Conservation (phyloP, 148 eudicot genomes). For the Rhododendron ovatum region DNA sequence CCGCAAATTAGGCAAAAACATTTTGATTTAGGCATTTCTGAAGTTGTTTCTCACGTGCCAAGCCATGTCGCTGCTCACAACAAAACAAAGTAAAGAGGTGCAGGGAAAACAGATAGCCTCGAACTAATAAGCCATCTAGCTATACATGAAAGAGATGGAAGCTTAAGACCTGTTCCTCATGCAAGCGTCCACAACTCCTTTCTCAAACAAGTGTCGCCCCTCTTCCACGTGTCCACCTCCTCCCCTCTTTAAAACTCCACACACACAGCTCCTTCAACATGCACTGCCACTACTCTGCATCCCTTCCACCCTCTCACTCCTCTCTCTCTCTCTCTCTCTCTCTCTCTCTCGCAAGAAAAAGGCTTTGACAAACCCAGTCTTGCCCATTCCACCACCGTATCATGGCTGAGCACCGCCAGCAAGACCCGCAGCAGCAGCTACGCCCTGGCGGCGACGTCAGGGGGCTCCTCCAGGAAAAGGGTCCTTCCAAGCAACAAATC, state of each 20-base stretch:
- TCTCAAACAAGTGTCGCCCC: slow-evolving; percentile 26
- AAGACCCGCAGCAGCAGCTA: neutral
- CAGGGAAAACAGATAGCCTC: slow-evolving; percentile 1
- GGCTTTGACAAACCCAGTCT: neutral
- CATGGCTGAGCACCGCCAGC: slow-evolving; percentile 25
- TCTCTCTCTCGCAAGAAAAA: neutral
- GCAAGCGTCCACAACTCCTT: slow-evolving; percentile 1
- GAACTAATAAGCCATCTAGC: neutral
- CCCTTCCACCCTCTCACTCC: neutral
- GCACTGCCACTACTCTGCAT: neutral
- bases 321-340: neutral
- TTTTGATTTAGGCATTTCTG: neutral
- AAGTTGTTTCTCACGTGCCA: neutral
- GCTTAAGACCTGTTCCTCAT: neutral
- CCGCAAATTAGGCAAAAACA: too few species aligned
- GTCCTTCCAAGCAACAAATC: slow-evolving; percentile 32
- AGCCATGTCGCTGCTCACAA: neutral
- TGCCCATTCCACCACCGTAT: neutral
- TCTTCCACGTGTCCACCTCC: slow-evolving; percentile 17
- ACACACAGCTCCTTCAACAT: neutral
- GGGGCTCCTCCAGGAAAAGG: slow-evolving; percentile 11
- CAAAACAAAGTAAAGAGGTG: neutral
- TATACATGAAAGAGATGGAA: neutral
- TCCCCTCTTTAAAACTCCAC: slow-evolving; percentile 6
- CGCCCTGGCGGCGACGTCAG: neutral